A percentile compares a stretch with the other conserved stretches of the same genome.
Conservation (phyloP, 176 grass and related monocot genomes). For the Urochloa ruziziensis region DNA sequence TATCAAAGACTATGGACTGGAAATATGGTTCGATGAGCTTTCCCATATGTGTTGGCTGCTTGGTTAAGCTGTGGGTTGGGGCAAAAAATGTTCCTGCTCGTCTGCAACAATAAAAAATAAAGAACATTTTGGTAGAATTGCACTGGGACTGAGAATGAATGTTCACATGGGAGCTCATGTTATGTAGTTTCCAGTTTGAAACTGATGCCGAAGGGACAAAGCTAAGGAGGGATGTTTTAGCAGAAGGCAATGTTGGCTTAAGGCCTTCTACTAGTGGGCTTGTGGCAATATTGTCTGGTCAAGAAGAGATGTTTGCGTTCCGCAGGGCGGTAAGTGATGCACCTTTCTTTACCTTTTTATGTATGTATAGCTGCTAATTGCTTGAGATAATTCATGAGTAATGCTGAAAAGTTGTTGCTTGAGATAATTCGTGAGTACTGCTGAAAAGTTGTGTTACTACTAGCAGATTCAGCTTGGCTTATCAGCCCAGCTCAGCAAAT, state of each 20-base stretch:
- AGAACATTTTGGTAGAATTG: not conserved
- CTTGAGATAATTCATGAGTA: not conserved
- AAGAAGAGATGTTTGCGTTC: constrained; percentile 91
- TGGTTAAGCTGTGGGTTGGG: not conserved
- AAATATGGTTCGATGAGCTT: not conserved
- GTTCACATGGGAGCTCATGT: not conserved
- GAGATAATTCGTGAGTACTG: not conserved
- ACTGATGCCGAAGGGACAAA: constrained; percentile 71
- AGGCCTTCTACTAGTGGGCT: constrained; percentile 51
- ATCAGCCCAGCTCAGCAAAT: too few species aligned
- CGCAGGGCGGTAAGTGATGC: constrained; percentile 73
- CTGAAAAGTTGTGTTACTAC: not conserved
- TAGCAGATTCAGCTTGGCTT: too few species aligned
- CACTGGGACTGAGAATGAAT: not conserved
- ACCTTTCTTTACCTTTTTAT: not conserved
- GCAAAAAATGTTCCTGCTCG: not conserved
- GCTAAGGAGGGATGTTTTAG: constrained; percentile 74
- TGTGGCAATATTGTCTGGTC: constrained; percentile 68
- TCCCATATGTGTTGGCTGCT: not conserved
- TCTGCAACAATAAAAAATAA: not conserved
- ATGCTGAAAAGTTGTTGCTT: not conserved
- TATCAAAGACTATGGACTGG: not conserved
- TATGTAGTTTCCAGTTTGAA: constrained; percentile 91
- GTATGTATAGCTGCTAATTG: not conserved
- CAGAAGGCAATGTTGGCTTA: constrained; percentile 57